phyloP scores from a whole-genome alignment of 176 grass and related monocot genomes.

The Poa annua region DNA sequence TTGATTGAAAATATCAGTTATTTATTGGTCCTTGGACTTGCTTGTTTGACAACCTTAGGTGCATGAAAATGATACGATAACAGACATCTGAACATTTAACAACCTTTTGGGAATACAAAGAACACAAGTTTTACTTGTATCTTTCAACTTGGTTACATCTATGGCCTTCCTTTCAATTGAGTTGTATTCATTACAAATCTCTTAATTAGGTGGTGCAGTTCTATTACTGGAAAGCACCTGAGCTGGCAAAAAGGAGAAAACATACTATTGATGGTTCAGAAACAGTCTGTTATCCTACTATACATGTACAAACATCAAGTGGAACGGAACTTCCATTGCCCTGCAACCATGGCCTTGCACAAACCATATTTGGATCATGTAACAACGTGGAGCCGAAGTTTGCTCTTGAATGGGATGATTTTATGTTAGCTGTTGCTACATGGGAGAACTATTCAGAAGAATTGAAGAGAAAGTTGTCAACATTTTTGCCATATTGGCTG shows the following conservation, averaged over 20 bases:
- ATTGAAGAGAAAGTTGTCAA: slow-evolving; percentile 53
- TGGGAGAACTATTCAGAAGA: slow-evolving; percentile 75
- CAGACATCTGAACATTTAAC: background rate
- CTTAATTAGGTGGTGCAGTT: slow-evolving; percentile 72
- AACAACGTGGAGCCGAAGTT: slow-evolving; percentile 24
- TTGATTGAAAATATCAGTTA: slow-evolving; percentile 14
- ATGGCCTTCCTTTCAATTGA: background rate
- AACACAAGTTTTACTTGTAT: background rate
- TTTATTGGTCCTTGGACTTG: background rate
- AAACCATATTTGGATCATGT: slow-evolving; percentile 55
- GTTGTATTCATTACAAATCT: slow-evolving; percentile 13
- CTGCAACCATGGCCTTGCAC: slow-evolving; percentile 50
- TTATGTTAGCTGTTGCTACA: slow-evolving; percentile 49
- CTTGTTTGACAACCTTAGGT: slow-evolving; percentile 18
- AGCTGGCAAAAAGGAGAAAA: slow-evolving; percentile 48
- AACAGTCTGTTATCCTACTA: slow-evolving; percentile 26
- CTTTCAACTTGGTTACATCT: background rate
- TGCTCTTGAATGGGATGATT: slow-evolving; percentile 64
- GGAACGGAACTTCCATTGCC: slow-evolving; percentile 54
- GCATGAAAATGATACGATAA: slow-evolving; percentile 8
- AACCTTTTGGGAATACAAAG: background rate
- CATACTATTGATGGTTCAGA: slow-evolving; percentile 28
- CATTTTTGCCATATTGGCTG: slow-evolving; percentile 63
- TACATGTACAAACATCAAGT: slow-evolving; percentile 40
- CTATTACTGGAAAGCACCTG: slow-evolving; percentile 75